Base-by-base conservation (phyloP, 495 filamentous ascomycete species). In the Aspergillus conjunctus region DNA sequence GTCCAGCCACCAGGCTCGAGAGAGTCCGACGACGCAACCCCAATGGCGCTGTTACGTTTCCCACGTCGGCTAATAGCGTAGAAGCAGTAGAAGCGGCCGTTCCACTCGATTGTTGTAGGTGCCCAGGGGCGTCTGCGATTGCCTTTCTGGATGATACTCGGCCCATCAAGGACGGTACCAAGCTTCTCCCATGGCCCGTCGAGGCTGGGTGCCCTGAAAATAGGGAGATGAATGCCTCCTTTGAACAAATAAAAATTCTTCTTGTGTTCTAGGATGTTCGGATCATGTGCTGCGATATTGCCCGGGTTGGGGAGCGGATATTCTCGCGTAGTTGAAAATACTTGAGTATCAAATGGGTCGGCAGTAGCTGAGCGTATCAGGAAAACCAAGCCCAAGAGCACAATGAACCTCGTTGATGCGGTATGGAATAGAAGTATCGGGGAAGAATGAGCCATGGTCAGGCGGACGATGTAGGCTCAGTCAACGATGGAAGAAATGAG, bases 1-100 rank as follows among this genome's bases (percentile, higher is more conserved):
- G 73, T 81, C 83, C 89, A 93, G 1, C 78, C 72, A 4, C 81
- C 81, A 0, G 71, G 66, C 14, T 88, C 83, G 51, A 91, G 66
- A 11, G 71, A 80, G 1, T 77, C 69, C 0, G 83, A 85, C 1
- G 84, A 88, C n/a, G 89, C 91, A 30, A 91, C 76, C 15, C 88
- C 89, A 57, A 91, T 90, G 26, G 86, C 83, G 18, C 83, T 86
- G 66, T 81, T 73, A 54, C 88, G 85, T 4, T 77, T 81, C 12
- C 90, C 88, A 51, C 83, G 84, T 26, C 76, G 72, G 64, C 80
- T 85, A 45, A 92, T 80, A 0, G 86, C 77, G 73, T 92, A 93
- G 77, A 87, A 92, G 57, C 89, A 81, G 69, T 89, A 88, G 73
- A 91, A 91, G 0, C 73, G 77, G 14, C 69, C 73, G 32, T 83